phyloP scores from a whole-genome alignment of 306 rosid species.

The Argentina anserina region DNA sequence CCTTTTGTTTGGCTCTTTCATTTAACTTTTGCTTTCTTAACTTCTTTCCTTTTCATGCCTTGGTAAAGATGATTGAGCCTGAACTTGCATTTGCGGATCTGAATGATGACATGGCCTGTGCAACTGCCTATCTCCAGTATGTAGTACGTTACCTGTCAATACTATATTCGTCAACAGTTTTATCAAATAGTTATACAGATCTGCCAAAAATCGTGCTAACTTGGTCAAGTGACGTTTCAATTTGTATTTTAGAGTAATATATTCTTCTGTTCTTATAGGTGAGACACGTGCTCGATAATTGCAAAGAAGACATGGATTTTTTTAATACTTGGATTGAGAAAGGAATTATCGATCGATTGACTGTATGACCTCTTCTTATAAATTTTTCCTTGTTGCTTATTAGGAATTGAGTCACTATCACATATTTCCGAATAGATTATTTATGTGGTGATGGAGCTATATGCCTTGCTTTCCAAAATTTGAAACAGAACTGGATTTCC shows the following conservation, averaged over 20 bases:
- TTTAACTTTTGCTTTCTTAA: slow-evolving; percentile 18
- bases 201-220: slow-evolving; percentile 8
- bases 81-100: slow-evolving; percentile 99
- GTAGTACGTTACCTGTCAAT: slow-evolving; percentile 72
- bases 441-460: not conserved
- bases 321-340: slow-evolving; percentile 90
- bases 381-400: slow-evolving; percentile 19
- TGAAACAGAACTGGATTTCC: not conserved
- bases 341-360: slow-evolving; percentile 81
- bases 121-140: slow-evolving; percentile 95
- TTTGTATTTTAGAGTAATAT: slow-evolving; percentile 15
- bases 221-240: slow-evolving; percentile 3
- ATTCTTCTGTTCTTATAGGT: slow-evolving; percentile 47
- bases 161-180: slow-evolving; percentile 20
- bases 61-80: slow-evolving; percentile 84
- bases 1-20: slow-evolving; percentile 11
- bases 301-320: slow-evolving; percentile 98
- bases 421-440: not conserved
- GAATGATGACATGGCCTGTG: slow-evolving; percentile 95
- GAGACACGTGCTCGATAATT: slow-evolving; percentile 68
- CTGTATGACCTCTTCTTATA: slow-evolving; percentile 66
- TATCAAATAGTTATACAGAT: slow-evolving; percentile 18
- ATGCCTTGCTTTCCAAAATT: not conserved
- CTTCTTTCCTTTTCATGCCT: slow-evolving; percentile 12
- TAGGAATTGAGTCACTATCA: slow-evolving; percentile 20